Evolutionary conservation across 2,329 filamentous ascomycete genomes (phyloP).

Genomic region (Bipolaris victoriae): DNA sequence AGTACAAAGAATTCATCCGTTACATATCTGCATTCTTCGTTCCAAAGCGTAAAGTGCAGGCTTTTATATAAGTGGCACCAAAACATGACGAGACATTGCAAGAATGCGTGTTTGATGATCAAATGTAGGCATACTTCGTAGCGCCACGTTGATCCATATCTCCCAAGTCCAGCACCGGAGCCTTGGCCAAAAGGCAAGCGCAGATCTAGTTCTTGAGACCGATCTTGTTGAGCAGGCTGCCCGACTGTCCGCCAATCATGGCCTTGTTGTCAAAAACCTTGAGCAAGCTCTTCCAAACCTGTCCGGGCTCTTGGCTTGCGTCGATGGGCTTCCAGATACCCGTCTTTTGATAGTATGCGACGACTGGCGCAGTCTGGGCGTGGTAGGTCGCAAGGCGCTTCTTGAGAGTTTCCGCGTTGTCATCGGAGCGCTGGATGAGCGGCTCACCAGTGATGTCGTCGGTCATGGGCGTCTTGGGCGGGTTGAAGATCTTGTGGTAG

Average conservation of each 20-base stretch:
- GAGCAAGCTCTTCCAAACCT: conserved; percentile 93
- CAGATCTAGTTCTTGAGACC: conserved; percentile 57
- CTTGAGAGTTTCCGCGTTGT: conserved; percentile 94
- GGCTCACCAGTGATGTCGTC: conserved; percentile 98
- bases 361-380: conserved; percentile 88
- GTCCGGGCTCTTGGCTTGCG: conserved; percentile 91
- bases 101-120: conserved; percentile 1
- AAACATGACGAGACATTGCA: conserved; percentile 4
- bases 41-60: conserved; percentile 17
- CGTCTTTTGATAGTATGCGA: conserved; percentile 95
- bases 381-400: conserved; percentile 96
- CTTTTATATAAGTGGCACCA: conserved; percentile 8
- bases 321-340: conserved; percentile 97
- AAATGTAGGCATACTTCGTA: conserved; percentile 11
- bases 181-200: neutral
- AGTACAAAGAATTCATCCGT: conserved; percentile 32
- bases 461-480: conserved; percentile 90
- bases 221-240: conserved; percentile 60
- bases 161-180: conserved; percentile 1
- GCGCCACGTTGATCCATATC: conserved; percentile 5
- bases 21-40: conserved; percentile 27
- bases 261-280: conserved; percentile 74
- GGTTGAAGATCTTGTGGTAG: conserved; percentile 99
- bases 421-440: conserved; percentile 92
- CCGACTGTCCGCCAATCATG: conserved; percentile 46